phyloP scores from a whole-genome alignment of 1,284 basidiomycete species.

The Cystobasidiaceae sp. region DNA sequence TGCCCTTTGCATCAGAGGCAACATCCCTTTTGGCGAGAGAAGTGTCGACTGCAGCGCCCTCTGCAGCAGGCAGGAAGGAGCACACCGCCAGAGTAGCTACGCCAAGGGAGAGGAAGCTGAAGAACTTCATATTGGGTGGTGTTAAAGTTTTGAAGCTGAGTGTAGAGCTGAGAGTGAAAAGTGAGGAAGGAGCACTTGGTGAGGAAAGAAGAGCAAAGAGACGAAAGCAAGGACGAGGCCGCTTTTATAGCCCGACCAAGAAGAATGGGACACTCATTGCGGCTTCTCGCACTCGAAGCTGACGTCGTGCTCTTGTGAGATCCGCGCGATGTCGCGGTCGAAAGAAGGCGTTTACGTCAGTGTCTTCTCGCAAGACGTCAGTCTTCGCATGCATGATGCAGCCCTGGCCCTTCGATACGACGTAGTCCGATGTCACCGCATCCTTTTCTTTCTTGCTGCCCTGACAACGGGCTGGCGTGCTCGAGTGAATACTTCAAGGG shows the following conservation, averaged over 20 bases:
- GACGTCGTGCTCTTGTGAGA: too few species aligned
- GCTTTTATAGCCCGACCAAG: background rate
- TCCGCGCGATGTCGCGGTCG: too few species aligned
- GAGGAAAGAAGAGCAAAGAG: background rate
- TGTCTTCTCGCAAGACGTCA: too few species aligned
- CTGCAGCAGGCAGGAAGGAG: constrained; percentile 2
- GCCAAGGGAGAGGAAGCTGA: constrained; percentile 2
- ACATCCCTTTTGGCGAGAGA: constrained; percentile 6
- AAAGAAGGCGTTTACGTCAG: background rate
- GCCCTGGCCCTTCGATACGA: too few species aligned
- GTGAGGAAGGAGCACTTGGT: background rate
- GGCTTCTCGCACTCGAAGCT: too few species aligned
- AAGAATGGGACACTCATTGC: too few species aligned
- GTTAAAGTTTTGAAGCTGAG: background rate
- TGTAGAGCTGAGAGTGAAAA: background rate
- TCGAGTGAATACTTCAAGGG: too few species aligned
- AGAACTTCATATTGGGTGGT: constrained; percentile 1
- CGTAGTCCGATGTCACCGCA: too few species aligned
- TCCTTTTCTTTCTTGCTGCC: too few species aligned
- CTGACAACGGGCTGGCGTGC: too few species aligned
- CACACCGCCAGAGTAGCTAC: background rate
- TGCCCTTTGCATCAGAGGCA: constrained; percentile 4
- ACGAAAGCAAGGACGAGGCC: background rate
- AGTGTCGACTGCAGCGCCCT: constrained; percentile 2
- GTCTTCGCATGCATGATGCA: too few species aligned